Conservation (phyloP, 257 asterid genomes). For the Petrea volubilis region DNA sequence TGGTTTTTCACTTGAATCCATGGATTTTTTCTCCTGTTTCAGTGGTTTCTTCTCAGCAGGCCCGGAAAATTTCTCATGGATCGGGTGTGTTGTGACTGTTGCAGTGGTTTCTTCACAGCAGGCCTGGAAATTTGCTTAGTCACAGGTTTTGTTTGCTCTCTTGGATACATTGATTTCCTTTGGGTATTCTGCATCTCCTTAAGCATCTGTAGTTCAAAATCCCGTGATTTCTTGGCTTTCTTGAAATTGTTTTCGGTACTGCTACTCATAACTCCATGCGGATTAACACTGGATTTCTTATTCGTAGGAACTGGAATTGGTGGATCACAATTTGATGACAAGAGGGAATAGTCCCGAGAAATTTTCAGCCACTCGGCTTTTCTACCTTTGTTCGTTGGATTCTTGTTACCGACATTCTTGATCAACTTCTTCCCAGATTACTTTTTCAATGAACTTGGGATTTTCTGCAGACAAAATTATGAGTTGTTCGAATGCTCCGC, state of each 20-base stretch:
- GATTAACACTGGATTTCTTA: no score
- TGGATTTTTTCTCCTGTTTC: not conserved
- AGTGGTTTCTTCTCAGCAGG: no score
- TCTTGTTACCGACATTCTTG: no score
- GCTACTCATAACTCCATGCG: no score
- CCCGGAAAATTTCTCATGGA: no score
- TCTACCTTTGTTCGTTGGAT: no score
- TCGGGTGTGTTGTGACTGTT: no score
- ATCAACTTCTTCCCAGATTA: not conserved
- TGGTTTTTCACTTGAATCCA: no score
- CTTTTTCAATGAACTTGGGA: not conserved
- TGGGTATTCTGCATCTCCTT: no score
- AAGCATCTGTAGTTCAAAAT: not conserved
- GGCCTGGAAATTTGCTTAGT: no score
- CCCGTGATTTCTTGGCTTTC: not conserved
- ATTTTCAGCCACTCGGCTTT: not conserved
- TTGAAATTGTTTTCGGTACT: not conserved
- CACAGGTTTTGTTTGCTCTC: not conserved
- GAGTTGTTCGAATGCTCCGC: not conserved
- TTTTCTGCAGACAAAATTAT: not conserved
- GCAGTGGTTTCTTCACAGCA: no score
- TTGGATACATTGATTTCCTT: no score
- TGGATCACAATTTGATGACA: not conserved
- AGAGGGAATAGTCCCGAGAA: constrained; percentile 5
- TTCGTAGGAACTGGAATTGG: not conserved